A percentile compares a stretch with the other conserved stretches of the same genome.
Evolutionary conservation across 768 basidiomycete species (phyloP).

Genomic region (Naganishia kalamii): DNA sequence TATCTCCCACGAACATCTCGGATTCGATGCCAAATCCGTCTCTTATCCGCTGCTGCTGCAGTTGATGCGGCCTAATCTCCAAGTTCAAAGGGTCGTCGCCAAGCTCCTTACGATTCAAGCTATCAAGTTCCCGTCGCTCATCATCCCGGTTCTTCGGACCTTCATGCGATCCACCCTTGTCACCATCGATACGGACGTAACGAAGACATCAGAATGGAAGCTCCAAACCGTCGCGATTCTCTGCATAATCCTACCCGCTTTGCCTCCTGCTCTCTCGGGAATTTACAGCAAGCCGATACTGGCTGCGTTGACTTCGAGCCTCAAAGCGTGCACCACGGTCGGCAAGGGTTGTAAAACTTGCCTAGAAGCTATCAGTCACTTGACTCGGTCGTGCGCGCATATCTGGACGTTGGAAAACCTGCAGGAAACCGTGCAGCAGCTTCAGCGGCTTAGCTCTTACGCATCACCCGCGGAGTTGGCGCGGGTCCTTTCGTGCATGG

Average conservation of each 20-base stretch:
- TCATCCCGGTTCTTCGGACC: conserved; percentile 17
- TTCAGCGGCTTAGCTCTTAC: not conserved
- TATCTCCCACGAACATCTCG: not conserved
- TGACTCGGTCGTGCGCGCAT: conserved; percentile 21
- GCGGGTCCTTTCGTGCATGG: conserved; percentile 13
- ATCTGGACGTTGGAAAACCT: conserved; percentile 16
- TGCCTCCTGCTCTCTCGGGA: conserved; percentile 18
- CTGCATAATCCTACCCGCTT: conserved; percentile 6
- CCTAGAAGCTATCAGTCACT: conserved; percentile 7
- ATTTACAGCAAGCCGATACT: conserved; percentile 17
- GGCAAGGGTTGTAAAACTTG: not conserved
- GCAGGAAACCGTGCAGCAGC: not conserved
- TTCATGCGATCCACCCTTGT: conserved; percentile 11
- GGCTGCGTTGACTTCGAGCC: not conserved
- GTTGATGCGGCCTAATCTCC: conserved; percentile 7
- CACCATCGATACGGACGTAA: not conserved
- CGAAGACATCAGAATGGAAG: conserved; percentile 1
- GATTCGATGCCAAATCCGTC: conserved; percentile 18
- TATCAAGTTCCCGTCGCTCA: conserved; percentile 12
- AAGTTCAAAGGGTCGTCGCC: conserved; percentile 9
- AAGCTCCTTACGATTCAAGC: conserved; percentile 19
- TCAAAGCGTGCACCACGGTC: not conserved
- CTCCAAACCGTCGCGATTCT: not conserved
- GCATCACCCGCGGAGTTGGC: not conserved
- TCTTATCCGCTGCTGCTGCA: conserved; percentile 16